Percentiles rank a stretch among this genome's conserved stretches.
These are phyloP conservation scores for Aspergillus sp. DNA, from an alignment of 2,329 filamentous ascomycete genomes.

Conservation along the genomic window DNA sequence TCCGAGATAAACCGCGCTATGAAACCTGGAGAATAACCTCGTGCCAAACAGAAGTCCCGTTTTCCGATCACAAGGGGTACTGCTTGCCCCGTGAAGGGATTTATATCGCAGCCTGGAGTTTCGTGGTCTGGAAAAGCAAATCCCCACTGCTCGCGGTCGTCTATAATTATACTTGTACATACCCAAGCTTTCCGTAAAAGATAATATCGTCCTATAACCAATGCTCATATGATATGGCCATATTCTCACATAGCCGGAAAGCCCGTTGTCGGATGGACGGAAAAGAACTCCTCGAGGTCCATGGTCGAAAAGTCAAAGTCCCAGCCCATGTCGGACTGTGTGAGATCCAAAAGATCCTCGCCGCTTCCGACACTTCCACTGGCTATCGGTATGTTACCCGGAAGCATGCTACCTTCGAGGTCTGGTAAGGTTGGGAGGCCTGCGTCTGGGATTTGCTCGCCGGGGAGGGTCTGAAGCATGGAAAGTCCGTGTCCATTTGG, in stretches of 20 bases:
- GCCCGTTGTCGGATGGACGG: constrained; percentile 21
- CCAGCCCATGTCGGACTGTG: constrained; percentile 32
- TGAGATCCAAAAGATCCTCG: constrained; percentile 29
- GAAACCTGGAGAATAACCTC: no score
- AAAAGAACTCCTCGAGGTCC: constrained; percentile 33
- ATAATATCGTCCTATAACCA: no score
- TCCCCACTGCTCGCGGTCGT: no score
- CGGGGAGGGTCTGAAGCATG: not conserved
- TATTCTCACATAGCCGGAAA: not conserved
- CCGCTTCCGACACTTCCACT: constrained; percentile 18
- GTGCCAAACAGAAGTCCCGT: no score
- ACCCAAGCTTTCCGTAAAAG: no score
- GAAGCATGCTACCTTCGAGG: constrained; percentile 17
- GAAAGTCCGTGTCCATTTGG: not conserved
- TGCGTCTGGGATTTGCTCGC: not conserved
- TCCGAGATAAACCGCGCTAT: no score
- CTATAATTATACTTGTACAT: no score
- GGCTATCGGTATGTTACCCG: constrained; percentile 14
- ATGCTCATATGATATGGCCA: no score
- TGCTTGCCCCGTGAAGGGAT: no score
- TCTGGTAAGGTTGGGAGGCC: constrained; percentile 8
- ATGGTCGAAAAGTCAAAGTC: constrained; percentile 35
- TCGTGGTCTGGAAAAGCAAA: no score
- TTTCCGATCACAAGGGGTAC: no score
- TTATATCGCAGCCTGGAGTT: no score